phyloP scores from a whole-genome alignment of 1,284 basidiomycete species.

The Trichosporon asahii region DNA sequence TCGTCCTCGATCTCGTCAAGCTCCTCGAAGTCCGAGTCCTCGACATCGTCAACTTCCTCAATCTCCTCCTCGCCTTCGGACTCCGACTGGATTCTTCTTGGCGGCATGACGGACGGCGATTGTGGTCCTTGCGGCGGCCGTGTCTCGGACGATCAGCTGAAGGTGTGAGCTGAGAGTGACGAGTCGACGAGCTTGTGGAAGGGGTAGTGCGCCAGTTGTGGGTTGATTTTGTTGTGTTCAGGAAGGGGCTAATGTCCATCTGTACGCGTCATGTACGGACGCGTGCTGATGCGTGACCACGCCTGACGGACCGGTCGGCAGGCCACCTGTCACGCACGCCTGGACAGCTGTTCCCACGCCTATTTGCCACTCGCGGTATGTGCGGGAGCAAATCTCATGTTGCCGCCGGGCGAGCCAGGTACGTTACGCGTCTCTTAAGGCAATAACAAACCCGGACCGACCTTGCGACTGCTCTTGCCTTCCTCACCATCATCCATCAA shows the following conservation, averaged over 20 bases:
- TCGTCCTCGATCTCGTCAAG: not conserved
- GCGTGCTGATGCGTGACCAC: not conserved
- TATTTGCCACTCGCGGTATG: not conserved
- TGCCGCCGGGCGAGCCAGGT: conserved; percentile 4
- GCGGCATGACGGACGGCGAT: not conserved
- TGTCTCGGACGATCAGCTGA: not conserved
- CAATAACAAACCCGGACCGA: not conserved
- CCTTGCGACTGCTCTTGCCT: not conserved
- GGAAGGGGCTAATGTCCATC: not conserved
- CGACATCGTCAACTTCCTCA: not conserved
- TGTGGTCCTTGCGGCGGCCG: not conserved
- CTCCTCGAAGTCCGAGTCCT: not conserved
- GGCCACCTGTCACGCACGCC: not conserved
- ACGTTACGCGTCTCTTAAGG: not conserved
- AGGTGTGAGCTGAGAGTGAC: not conserved
- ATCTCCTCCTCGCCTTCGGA: not conserved
- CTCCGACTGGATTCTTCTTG: not conserved
- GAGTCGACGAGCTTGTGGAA: not conserved
- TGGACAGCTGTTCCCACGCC: not conserved
- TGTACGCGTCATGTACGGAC: conserved; percentile 6
- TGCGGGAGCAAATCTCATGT: conserved; percentile 3
- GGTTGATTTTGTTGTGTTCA: not conserved
- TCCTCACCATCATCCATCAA: conserved; percentile 7
- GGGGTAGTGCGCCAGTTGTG: not conserved
- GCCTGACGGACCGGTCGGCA: not conserved